Evolutionary conservation across 208 protist genomes (phyloP).

Genomic region (Strigomonas galati): DNA sequence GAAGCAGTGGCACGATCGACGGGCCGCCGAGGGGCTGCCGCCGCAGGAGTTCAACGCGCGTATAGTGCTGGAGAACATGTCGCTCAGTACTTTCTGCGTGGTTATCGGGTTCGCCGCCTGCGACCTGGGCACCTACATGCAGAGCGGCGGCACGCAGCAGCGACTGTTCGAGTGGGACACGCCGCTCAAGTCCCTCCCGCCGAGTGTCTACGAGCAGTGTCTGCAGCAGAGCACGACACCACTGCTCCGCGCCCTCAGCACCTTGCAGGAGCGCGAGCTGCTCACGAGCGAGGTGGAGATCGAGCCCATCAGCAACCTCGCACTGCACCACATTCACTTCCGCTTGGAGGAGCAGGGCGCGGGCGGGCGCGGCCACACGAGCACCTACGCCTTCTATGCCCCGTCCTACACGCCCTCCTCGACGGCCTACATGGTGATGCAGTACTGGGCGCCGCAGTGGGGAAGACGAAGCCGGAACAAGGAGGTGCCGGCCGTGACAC

Average conservation of each 20-base stretch:
- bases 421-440: conserved; percentile 46
- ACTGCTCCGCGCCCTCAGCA: conserved; percentile 28
- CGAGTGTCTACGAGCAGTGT: conserved; percentile 46
- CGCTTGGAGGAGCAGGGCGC: conserved; percentile 7
- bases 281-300: conserved; percentile 22
- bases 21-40: background rate
- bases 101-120: conserved; percentile 55
- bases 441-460: conserved; percentile 46
- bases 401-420: conserved; percentile 4
- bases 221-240: conserved; percentile 33
- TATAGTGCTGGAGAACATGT: conserved; percentile 61
- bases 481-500: background rate
- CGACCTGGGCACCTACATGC: conserved; percentile 41
- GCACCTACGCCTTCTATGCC: background rate
- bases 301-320: conserved; percentile 16
- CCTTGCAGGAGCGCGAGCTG: conserved; percentile 41
- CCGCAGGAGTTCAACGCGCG: conserved; percentile 21
- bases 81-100: conserved; percentile 79
- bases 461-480: conserved; percentile 3
- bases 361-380: background rate
- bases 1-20: conserved; percentile 29
- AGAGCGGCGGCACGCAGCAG: background rate
- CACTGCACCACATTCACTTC: background rate
- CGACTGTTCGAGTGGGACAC: conserved; percentile 4
- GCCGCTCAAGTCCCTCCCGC: conserved; percentile 29